These are phyloP conservation scores for Evansstolkia leycettana DNA, from an alignment of 495 filamentous ascomycete species.

Conservation along the genomic window DNA sequence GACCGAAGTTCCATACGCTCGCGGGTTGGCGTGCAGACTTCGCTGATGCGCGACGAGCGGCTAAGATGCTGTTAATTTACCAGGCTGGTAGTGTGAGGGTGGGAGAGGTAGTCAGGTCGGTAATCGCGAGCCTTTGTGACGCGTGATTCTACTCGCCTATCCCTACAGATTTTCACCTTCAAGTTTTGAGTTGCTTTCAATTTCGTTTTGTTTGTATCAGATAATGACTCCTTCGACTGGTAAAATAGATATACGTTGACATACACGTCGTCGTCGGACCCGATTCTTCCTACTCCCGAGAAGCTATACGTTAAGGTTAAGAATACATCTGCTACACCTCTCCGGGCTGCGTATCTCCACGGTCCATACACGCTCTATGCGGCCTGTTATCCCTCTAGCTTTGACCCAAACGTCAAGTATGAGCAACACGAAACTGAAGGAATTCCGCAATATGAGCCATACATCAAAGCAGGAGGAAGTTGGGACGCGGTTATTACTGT, in stretches of 20 bases:
- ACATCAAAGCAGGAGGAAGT: slow-evolving; percentile 82
- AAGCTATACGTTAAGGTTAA: slow-evolving; percentile 73
- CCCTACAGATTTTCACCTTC: no score
- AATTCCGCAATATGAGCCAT: slow-evolving; percentile 81
- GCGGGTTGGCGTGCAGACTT: slow-evolving; percentile 27
- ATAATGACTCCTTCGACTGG: slow-evolving; percentile 1
- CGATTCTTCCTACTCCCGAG: slow-evolving; percentile 70
- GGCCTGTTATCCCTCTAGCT: slow-evolving; percentile 67
- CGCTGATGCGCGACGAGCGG: slow-evolving; percentile 7
- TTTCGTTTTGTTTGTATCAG: neutral
- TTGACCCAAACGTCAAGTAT: slow-evolving; percentile 64
- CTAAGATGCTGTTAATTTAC: slow-evolving; percentile 75
- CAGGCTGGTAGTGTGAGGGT: slow-evolving; percentile 83
- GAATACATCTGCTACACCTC: slow-evolving; percentile 80
- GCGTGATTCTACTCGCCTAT: no score
- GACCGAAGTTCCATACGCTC: slow-evolving; percentile 19
- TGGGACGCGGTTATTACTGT: slow-evolving; percentile 71
- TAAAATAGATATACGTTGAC: slow-evolving; percentile 70
- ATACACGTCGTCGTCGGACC: slow-evolving; percentile 80
- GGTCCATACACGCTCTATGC: slow-evolving; percentile 87
- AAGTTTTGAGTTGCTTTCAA: no score
- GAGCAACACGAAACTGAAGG: slow-evolving; percentile 48
- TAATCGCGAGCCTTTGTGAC: neutral
- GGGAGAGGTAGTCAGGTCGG: slow-evolving; percentile 71
- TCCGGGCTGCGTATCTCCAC: slow-evolving; percentile 91